phyloP scores from a whole-genome alignment of 495 filamentous ascomycete species.

The Penicillium odoratum region DNA sequence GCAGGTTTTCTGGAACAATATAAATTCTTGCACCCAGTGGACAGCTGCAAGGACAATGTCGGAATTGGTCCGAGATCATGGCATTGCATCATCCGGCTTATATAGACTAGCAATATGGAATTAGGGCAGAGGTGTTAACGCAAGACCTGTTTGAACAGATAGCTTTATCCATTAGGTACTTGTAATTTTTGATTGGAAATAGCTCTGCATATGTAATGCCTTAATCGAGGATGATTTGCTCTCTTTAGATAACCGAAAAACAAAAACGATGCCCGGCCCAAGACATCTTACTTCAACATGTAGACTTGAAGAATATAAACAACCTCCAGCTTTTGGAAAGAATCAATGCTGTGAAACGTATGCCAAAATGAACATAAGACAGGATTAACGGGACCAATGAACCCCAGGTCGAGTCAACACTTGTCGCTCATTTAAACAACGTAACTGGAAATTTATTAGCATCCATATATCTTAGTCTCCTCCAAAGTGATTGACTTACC shows the following conservation, averaged over 20 bases:
- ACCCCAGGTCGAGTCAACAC: not conserved
- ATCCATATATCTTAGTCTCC: not conserved
- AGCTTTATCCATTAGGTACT: too few species aligned
- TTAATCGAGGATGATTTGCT: not conserved
- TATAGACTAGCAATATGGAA: not conserved
- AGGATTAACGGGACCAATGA: not conserved
- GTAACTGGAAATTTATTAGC: slow-evolving; percentile 28
- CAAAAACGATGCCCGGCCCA: not conserved
- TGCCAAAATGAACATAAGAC: not conserved
- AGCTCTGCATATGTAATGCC: too few species aligned
- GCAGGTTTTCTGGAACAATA: not conserved
- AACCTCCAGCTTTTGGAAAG: not conserved
- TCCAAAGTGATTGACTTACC: slow-evolving; percentile 38
- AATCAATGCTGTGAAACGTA: not conserved
- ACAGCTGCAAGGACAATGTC: not conserved
- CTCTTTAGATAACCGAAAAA: not conserved
- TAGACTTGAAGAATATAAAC: not conserved
- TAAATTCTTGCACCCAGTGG: not conserved
- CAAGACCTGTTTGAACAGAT: not conserved
- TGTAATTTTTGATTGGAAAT: too few species aligned
- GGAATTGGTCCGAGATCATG: not conserved
- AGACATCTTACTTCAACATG: not conserved
- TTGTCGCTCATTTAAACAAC: slow-evolving; percentile 25
- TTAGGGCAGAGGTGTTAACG: not conserved
- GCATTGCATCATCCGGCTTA: not conserved